Evolutionary conservation across 805 yeast genomes (phyloP).

Genomic region (Wickerhamiella alocasiicola): DNA sequence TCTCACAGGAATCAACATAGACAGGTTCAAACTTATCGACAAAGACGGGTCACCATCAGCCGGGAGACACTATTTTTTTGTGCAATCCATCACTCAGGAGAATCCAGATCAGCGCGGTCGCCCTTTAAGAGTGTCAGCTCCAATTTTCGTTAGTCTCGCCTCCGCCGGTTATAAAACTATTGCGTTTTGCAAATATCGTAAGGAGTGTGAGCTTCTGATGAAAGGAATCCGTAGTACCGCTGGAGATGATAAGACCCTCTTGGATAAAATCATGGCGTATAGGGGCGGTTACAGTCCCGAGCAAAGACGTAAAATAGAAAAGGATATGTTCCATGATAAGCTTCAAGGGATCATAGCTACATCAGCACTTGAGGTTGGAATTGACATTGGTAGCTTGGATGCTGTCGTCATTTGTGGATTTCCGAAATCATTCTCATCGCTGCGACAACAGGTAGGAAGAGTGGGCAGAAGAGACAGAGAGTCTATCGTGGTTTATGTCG

Average conservation of each 20-base stretch:
- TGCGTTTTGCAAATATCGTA: constrained; percentile 79
- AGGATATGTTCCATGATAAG: constrained; percentile 79
- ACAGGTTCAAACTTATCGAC: constrained; percentile 42
- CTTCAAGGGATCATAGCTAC: constrained; percentile 84
- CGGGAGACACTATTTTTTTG: constrained; percentile 56
- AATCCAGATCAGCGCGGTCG: constrained; percentile 43
- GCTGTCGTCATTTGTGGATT: constrained; percentile 89
- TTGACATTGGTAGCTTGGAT: constrained; percentile 86
- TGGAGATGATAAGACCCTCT: constrained; percentile 30
- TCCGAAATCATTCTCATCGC: constrained; percentile 73
- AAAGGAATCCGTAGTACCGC: constrained; percentile 59
- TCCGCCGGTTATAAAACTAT: constrained; percentile 60
- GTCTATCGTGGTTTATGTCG: constrained; percentile 73
- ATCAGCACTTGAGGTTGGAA: constrained; percentile 89
- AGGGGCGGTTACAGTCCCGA: constrained; percentile 86
- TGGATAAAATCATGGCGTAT: constrained; percentile 71
- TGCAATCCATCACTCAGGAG: constrained; percentile 73
- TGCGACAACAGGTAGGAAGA: constrained; percentile 94
- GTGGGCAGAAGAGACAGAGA: constrained; percentile 82
- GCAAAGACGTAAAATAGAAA: constrained; percentile 79
- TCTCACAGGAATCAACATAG: constrained; percentile 49
- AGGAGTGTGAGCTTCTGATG: constrained; percentile 77
- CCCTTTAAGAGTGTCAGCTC: constrained; percentile 66
- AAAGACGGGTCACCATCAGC: constrained; percentile 89
- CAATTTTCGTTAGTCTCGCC: constrained; percentile 53